Base-by-base conservation (phyloP, 805 yeast species). In the Pachysolen tannophilus region DNA sequence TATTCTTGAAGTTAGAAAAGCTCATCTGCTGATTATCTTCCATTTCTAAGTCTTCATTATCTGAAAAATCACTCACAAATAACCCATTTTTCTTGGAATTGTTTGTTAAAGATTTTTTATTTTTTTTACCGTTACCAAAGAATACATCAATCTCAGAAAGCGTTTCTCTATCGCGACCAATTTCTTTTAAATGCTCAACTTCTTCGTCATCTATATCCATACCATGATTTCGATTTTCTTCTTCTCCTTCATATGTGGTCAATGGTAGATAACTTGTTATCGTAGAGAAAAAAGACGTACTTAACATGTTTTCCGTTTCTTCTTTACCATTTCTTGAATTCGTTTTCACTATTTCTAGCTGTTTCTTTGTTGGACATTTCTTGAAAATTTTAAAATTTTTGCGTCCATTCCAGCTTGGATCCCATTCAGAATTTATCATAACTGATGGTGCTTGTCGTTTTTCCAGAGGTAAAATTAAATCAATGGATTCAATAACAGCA, bases 361-460 rank as follows among this genome's bases (percentile, higher is more conserved):
- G n/a, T 4, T 28, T 19, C 19, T 28, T 32, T 8, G 40, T 28
- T n/a, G 17, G 13, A 8, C 33, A 30, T 33, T 37, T 37, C 6
- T 25, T 10, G 26, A 37, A 37, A 23, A 14, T 33, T 16, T 37
- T 37, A 28, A 20, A 37, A 14, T 37, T 37, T 17, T 37, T 37
- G 17, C 40, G 36, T 2, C 34, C 34, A 33, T 33, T 33, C 40
- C 40, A 37, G 26, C 20, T 14, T 8, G 26, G 18, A 16, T 37
- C 28, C 40, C 40, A 36, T 8, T n/a, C 16, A 15, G 16, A 23
- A 5, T 25, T 20, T 11, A 17, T 14, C n/a, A 20, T 26, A 7
- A 20, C 26, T 24, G 26, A 11, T 8, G 8, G n/a, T n/a, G n/a
- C n/a, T n/a, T n/a, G n/a, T n/a, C n/a, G n/a, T n/a, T n/a, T n/a